Base-by-base conservation (phyloP, 1,284 basidiomycete genomes). In the Wallemia ichthyophaga region DNA sequence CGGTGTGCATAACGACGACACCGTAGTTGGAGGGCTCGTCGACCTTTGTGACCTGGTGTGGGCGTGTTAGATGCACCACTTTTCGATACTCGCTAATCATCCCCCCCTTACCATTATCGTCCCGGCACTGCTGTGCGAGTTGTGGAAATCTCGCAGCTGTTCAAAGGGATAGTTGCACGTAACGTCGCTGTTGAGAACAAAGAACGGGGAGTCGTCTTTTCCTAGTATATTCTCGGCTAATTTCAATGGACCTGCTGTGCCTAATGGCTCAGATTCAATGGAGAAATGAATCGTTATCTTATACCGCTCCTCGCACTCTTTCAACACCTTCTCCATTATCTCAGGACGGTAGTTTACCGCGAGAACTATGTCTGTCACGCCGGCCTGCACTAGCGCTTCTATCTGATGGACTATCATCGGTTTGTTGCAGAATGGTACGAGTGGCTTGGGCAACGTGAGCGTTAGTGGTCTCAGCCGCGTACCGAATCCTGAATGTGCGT, bases 31-130 rank as follows among this genome's bases (percentile, higher is more conserved):
- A 73, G 11, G 74, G 74, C 65, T 75, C 74, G 58, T 74, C 72
- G 56, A 75, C 74, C 66, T 75, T 75, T 67, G 74, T 74, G 61
- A 75, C 23, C 48, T 54, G 48, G 5, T 11, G 48, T 7, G 48
- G n/a, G n/a, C n/a, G n/a, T n/a, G n/a, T n/a, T n/a, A n/a, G n/a
- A n/a, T n/a, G n/a, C n/a, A n/a, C n/a, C n/a, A n/a, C n/a, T n/a
- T n/a, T n/a, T n/a, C n/a, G n/a, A n/a, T n/a, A n/a, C n/a, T n/a
- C n/a, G n/a, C n/a, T n/a, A n/a, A n/a, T n/a, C n/a, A n/a, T n/a
- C n/a, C n/a, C n/a, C n/a, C n/a, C n/a, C n/a, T n/a, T n/a, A n/a
- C 74, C 71, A 75, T 73, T 68, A 75, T 73, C 58, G 74, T 74
- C 56, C 74, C 74, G 65, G 74, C 74, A 61, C 66, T 66, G n/a